A percentile compares a stretch with the other conserved stretches of the same genome.
These are phyloP conservation scores for Pyronema domesticum DNA, from an alignment of 495 filamentous ascomycete genomes.

Conservation along the genomic window DNA sequence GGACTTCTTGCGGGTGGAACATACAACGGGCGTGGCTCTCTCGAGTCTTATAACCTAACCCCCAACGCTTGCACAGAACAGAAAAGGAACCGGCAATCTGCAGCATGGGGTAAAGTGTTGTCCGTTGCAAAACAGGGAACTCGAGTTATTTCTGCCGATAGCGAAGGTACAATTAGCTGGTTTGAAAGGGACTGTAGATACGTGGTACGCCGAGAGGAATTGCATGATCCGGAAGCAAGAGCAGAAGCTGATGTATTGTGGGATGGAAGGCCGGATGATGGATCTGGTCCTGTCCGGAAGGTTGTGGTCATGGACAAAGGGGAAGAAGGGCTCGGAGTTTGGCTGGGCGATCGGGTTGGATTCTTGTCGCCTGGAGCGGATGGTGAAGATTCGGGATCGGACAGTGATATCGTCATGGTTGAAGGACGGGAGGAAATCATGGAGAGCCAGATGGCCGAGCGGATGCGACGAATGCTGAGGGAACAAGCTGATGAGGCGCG, in stretches of 20 bases:
- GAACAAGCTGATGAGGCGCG: conserved; percentile 14
- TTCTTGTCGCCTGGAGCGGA: conserved; percentile 40
- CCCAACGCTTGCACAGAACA: conserved; percentile 1
- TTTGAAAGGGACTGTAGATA: conserved; percentile 71
- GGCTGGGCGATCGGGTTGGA: conserved; percentile 68
- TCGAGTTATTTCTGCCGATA: conserved; percentile 67
- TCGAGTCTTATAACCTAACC: conserved; percentile 63
- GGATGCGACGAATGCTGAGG: conserved; percentile 11
- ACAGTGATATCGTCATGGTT: conserved; percentile 28
- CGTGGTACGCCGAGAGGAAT: conserved; percentile 59
- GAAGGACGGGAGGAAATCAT: conserved; percentile 25
- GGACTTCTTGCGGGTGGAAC: conserved; percentile 72
- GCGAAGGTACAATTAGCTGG: conserved; percentile 76
- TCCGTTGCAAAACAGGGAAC: conserved; percentile 73
- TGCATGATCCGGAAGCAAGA: conserved; percentile 38
- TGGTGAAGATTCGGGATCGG: conserved; percentile 31
- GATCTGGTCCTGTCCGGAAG: conserved; percentile 25
- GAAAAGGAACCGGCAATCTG: conserved; percentile 64
- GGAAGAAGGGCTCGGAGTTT: conserved; percentile 51
- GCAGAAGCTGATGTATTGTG: conserved; percentile 29
- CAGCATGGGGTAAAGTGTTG: conserved; percentile 62
- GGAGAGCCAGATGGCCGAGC: conserved; percentile 8
- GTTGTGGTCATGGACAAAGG: conserved; percentile 38
- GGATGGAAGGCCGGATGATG: conserved; percentile 27
- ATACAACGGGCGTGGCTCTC: conserved; percentile 78